Evolutionary conservation across 768 basidiomycete species (phyloP).

Genomic region (Mycena vulgaris): DNA sequence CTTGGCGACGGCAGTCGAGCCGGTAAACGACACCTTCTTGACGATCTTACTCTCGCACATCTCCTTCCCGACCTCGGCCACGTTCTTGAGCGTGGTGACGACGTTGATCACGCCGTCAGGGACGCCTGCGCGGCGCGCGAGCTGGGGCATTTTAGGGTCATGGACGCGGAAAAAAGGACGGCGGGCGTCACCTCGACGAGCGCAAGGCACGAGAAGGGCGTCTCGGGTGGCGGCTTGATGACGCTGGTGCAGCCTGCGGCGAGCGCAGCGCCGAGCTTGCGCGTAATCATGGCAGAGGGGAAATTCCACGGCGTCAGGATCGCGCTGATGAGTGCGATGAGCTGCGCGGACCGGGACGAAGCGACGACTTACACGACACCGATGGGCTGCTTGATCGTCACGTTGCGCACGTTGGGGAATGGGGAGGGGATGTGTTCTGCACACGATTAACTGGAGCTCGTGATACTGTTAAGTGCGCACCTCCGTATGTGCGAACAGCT

Average conservation of each 20-base stretch:
- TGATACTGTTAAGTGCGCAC: conserved; percentile 53
- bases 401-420: conserved; percentile 78
- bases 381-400: conserved; percentile 94
- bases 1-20: conserved; percentile 87
- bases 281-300: conserved; percentile 94
- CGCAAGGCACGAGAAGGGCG: conserved; percentile 93
- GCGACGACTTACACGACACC: conserved; percentile 64
- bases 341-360: background rate
- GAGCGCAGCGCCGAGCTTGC: conserved; percentile 91
- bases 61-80: conserved; percentile 91
- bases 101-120: conserved; percentile 97
- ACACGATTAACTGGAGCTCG: background rate
- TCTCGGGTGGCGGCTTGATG: conserved; percentile 95
- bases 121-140: conserved; percentile 90
- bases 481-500: conserved; percentile 92
- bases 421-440: conserved; percentile 89
- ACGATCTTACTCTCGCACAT: conserved; percentile 91
- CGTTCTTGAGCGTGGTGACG: conserved; percentile 89
- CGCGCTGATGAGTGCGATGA: conserved; percentile 61
- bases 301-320: conserved; percentile 95
- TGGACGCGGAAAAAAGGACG: background rate
- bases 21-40: conserved; percentile 94
- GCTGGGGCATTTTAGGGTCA: conserved; percentile 56
- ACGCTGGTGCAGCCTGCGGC: conserved; percentile 98
- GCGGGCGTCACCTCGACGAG: conserved; percentile 82